These are phyloP conservation scores for Talaromyces sp. DNA, from an alignment of 2,329 filamentous ascomycete species.

Conservation along the genomic window DNA sequence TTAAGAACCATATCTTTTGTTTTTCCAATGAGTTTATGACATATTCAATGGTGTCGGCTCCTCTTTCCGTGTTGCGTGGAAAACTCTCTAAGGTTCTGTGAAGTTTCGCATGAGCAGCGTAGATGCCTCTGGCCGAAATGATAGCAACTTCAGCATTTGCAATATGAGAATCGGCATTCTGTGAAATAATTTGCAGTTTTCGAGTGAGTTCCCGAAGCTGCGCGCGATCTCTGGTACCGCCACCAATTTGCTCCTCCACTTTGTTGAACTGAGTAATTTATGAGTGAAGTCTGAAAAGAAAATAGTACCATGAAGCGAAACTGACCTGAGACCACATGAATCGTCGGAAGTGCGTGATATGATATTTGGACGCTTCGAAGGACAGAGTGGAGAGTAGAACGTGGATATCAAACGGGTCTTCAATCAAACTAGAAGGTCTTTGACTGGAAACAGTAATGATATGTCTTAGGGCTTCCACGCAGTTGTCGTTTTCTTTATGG, in stretches of 20 bases:
- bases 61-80: slow-evolving; percentile 8
- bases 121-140: slow-evolving; percentile 24
- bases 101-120: slow-evolving; percentile 21
- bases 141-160: slow-evolving; percentile 29
- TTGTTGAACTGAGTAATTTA: slow-evolving; percentile 19
- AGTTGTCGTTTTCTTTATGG: background rate
- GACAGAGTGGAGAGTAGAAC: background rate
- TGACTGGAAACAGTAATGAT: background rate
- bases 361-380: background rate
- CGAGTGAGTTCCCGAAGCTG: slow-evolving; percentile 26
- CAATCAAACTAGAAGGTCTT: background rate
- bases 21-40: slow-evolving; percentile 29
- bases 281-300: background rate
- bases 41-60: slow-evolving; percentile 25
- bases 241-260: slow-evolving; percentile 24
- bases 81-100: background rate
- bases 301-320: background rate
- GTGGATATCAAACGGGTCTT: background rate
- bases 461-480: background rate
- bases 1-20: slow-evolving; percentile 28
- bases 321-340: background rate
- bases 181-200: slow-evolving; percentile 29
- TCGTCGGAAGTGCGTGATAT: background rate
- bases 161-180: slow-evolving; percentile 28
- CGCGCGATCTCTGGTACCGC: slow-evolving; percentile 23